phyloP scores from a whole-genome alignment of 345 rosid genomes.

The Brassica incana region DNA sequence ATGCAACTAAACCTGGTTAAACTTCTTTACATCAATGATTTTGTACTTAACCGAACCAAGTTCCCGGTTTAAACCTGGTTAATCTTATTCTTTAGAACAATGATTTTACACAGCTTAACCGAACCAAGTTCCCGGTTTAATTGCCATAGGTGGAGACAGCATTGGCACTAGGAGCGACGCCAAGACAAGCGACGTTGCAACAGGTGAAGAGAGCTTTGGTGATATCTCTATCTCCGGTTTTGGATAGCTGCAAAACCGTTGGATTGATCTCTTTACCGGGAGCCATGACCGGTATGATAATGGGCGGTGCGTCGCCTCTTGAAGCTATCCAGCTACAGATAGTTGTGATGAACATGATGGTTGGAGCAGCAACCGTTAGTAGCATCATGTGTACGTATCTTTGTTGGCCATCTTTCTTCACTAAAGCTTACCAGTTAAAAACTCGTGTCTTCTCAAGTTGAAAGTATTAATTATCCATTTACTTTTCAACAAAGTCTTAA shows the following conservation, averaged over 20 bases:
- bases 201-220: conserved; percentile 80
- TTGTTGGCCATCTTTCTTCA: conserved; percentile 93
- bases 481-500: no score
- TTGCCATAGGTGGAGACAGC: conserved; percentile 74
- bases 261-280: conserved; percentile 90
- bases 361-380: conserved; percentile 77
- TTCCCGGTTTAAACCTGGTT: conserved; percentile 45
- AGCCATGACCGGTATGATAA: conserved; percentile 90
- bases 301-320: conserved; percentile 94
- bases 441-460: conserved; percentile 58
- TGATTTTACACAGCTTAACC: neutral
- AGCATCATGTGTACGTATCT: conserved; percentile 82
- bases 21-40: neutral
- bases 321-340: conserved; percentile 95
- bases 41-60: neutral
- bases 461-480: conserved; percentile 10
- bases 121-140: neutral
- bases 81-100: neutral
- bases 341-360: conserved; percentile 93
- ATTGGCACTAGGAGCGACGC: conserved; percentile 87
- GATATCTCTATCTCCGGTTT: conserved; percentile 77
- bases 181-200: conserved; percentile 66
- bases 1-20: conserved; percentile 62
- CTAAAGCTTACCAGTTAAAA: conserved; percentile 72
- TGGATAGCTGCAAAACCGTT: conserved; percentile 91